These are phyloP conservation scores for Benincasa hispida DNA, from an alignment of 306 rosid genomes.

Conservation along the genomic window DNA sequence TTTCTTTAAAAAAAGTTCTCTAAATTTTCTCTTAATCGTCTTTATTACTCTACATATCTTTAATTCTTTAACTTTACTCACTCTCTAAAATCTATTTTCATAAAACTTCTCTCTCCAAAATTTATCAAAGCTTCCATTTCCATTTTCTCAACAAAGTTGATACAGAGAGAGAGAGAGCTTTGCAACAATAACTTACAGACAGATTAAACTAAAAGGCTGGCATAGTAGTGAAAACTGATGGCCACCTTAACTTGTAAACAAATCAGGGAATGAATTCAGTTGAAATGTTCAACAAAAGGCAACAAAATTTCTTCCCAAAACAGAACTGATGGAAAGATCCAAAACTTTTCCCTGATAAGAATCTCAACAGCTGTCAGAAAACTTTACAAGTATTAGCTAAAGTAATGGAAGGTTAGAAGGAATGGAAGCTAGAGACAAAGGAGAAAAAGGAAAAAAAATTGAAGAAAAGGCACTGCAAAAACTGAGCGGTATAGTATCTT, in stretches of 20 bases:
- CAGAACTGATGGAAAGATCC: conserved; percentile 1
- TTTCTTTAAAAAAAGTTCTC: too few species aligned
- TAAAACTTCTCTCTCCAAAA: too few species aligned
- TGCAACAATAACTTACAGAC: too few species aligned
- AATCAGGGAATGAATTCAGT: neutral
- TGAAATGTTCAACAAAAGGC: conserved; percentile 5
- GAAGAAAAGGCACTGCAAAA: neutral
- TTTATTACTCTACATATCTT: too few species aligned
- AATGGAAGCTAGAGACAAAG: neutral
- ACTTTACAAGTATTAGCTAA: conserved; percentile 6
- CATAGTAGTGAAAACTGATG: neutral
- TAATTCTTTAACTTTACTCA: too few species aligned
- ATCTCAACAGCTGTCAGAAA: neutral
- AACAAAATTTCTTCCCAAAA: conserved; percentile 8
- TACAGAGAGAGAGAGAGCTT: too few species aligned
- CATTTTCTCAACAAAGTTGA: too few species aligned
- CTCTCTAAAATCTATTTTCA: too few species aligned
- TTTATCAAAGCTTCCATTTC: too few species aligned
- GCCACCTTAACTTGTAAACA: neutral
- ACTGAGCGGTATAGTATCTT: neutral
- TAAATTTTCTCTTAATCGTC: too few species aligned
- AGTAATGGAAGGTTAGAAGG: neutral
- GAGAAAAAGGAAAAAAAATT: neutral
- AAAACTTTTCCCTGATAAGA: neutral
- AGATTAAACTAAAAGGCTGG: too few species aligned